These are phyloP conservation scores for Eimeria falciformis DNA, from an alignment of 169 alveolate genomes.

Conservation along the genomic window DNA sequence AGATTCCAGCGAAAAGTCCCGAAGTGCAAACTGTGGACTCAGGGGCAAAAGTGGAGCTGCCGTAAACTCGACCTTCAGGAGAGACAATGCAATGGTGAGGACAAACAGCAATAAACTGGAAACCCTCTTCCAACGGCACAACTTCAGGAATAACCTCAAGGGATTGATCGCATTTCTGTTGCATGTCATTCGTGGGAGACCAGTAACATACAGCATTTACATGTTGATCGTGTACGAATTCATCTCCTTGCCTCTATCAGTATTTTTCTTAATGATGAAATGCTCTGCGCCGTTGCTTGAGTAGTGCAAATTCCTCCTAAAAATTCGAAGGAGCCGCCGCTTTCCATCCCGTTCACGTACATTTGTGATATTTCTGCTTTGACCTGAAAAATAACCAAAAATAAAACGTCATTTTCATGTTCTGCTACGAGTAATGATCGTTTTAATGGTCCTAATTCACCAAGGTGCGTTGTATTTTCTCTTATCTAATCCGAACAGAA, in stretches of 20 bases:
- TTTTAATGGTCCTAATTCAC: too few relatives aligned
- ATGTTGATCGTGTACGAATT: too few relatives aligned
- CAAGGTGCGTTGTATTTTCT: too few relatives aligned
- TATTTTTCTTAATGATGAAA: background rate
- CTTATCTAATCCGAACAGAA: too few relatives aligned
- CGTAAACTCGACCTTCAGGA: constrained; percentile 73
- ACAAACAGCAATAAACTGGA: constrained; percentile 64
- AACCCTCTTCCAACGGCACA: constrained; percentile 65
- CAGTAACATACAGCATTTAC: too few relatives aligned
- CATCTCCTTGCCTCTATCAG: constrained; percentile 32
- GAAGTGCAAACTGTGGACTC: constrained; percentile 60
- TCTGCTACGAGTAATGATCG: too few relatives aligned
- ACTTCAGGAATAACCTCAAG: constrained; percentile 54
- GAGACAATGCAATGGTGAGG: constrained; percentile 55
- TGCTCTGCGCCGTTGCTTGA: background rate
- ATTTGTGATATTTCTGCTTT: constrained; percentile 70
- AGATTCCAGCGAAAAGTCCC: constrained; percentile 35
- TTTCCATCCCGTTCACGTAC: constrained; percentile 76
- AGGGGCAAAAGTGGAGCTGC: constrained; percentile 64
- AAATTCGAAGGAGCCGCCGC: constrained; percentile 77
- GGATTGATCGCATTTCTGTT: constrained; percentile 69
- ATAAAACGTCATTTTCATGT: too few relatives aligned
- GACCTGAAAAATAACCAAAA: constrained; percentile 21
- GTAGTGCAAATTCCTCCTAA: constrained; percentile 66
- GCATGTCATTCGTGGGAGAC: background rate